These are phyloP conservation scores for Pythium brachiatum DNA, from an alignment of 352 stramenopile genomes.

Conservation along the genomic window DNA sequence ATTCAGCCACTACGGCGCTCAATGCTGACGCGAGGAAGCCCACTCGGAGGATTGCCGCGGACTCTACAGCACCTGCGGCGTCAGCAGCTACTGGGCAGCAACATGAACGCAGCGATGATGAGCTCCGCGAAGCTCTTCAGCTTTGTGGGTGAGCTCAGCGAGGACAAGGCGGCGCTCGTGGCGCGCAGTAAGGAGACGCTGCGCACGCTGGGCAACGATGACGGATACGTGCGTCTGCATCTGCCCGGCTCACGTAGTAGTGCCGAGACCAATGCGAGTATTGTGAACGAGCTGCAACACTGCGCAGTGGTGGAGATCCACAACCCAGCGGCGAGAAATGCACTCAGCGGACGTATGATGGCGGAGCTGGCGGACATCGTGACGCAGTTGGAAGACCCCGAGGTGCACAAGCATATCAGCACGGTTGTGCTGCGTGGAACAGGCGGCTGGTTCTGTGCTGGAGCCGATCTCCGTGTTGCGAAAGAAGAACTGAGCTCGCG, in stretches of 20 bases:
- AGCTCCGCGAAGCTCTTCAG: slow-evolving; percentile 38
- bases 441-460: slow-evolving; percentile 80
- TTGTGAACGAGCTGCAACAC: slow-evolving; percentile 30
- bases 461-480: slow-evolving; percentile 76
- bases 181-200: slow-evolving; percentile 46
- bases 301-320: slow-evolving; percentile 68
- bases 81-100: not conserved
- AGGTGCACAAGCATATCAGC: slow-evolving; percentile 57
- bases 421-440: slow-evolving; percentile 54
- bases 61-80: not conserved
- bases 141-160: slow-evolving; percentile 44
- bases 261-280: not conserved
- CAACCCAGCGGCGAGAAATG: slow-evolving; percentile 66
- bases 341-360: slow-evolving; percentile 89
- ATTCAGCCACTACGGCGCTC: slow-evolving; percentile 8
- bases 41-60: not conserved
- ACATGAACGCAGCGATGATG: slow-evolving; percentile 23
- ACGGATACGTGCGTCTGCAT: slow-evolving; percentile 38
- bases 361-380: slow-evolving; percentile 75
- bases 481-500: slow-evolving; percentile 72
- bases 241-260: slow-evolving; percentile 26
- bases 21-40: slow-evolving; percentile 13
- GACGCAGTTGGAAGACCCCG: slow-evolving; percentile 45
- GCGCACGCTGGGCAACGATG: slow-evolving; percentile 31
- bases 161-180: slow-evolving; percentile 40